Percentiles rank a stretch among this genome's conserved stretches.
Evolutionary conservation across 1,284 basidiomycete genomes (phyloP).

Genomic region (Amylostereum areolatum): DNA sequence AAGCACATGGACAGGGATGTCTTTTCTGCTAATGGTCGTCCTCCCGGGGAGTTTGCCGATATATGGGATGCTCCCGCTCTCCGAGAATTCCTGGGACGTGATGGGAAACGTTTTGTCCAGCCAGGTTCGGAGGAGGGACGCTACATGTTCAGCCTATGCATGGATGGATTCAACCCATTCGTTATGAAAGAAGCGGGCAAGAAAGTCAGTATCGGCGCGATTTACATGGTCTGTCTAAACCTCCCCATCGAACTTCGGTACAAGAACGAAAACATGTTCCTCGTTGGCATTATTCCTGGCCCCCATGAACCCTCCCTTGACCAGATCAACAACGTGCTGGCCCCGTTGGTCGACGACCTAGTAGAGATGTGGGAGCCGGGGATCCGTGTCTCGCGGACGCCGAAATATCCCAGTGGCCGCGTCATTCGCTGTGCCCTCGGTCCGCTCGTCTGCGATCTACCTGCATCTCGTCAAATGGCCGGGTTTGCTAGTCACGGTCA

Average conservation of each 20-base stretch:
- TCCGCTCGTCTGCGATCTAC: slow-evolving; percentile 12
- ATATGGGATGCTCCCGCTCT: slow-evolving; percentile 8
- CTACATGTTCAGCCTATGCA: slow-evolving; percentile 6
- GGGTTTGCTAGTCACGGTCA: slow-evolving; percentile 6
- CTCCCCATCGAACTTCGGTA: slow-evolving; percentile 18
- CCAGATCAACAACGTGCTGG: slow-evolving; percentile 17
- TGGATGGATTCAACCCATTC: slow-evolving; percentile 13
- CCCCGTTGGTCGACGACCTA: slow-evolving; percentile 16
- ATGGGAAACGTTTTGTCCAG: slow-evolving; percentile 1
- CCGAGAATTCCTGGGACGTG: slow-evolving; percentile 1
- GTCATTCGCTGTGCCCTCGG: slow-evolving; percentile 14
- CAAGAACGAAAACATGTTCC: slow-evolving; percentile 18
- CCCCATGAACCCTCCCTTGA: slow-evolving; percentile 11
- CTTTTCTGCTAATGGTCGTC: background rate
- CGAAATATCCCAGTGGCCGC: background rate
- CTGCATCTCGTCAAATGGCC: slow-evolving; percentile 8
- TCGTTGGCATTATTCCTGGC: slow-evolving; percentile 17
- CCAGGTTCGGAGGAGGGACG: slow-evolving; percentile 3
- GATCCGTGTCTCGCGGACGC: slow-evolving; percentile 7
- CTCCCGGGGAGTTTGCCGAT: slow-evolving; percentile 5
- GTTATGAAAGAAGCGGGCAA: slow-evolving; percentile 8
- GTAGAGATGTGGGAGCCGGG: slow-evolving; percentile 12
- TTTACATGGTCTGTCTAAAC: slow-evolving; percentile 14
- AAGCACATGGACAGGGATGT: background rate
- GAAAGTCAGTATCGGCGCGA: slow-evolving; percentile 1